Evolutionary conservation across 2,329 filamentous ascomycete genomes (phyloP).

Genomic region (Phialophora macrospora): DNA sequence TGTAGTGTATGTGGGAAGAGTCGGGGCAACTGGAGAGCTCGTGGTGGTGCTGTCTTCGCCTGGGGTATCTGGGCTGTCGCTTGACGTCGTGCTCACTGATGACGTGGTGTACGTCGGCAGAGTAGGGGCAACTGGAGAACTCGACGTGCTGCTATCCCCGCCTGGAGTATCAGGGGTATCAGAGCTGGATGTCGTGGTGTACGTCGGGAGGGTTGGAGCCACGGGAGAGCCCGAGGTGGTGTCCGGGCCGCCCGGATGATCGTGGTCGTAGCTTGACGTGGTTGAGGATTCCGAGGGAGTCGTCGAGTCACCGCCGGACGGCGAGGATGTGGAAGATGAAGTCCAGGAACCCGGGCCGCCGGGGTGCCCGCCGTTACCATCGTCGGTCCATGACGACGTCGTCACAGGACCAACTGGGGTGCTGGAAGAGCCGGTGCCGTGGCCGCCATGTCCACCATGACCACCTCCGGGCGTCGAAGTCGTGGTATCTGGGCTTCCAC

Average conservation of each 20-base stretch:
- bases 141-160: not conserved
- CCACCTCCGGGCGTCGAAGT: slow-evolving; percentile 5
- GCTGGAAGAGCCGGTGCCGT: slow-evolving; percentile 1
- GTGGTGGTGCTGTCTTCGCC: not conserved
- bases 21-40: not conserved
- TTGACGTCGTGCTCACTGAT: not conserved
- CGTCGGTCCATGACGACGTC: not conserved
- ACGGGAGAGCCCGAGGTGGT: not conserved
- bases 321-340: not conserved
- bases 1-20: not conserved
- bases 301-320: not conserved
- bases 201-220: slow-evolving; percentile 1
- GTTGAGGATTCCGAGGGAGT: not conserved
- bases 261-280: no score
- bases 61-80: not conserved
- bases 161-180: not conserved
- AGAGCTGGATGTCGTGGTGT: not conserved
- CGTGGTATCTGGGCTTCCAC: slow-evolving; percentile 5
- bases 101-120: slow-evolving; percentile 1
- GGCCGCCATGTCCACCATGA: slow-evolving; percentile 8
- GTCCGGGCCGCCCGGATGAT: not conserved
- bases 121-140: not conserved
- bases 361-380: not conserved
- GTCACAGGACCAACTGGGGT: slow-evolving; percentile 1
- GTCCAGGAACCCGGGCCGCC: not conserved